Evolutionary conservation across 306 rosid species (phyloP), one percentile per base, ranked within the genome.

Genomic region (Potentilla sterilis): DNA sequence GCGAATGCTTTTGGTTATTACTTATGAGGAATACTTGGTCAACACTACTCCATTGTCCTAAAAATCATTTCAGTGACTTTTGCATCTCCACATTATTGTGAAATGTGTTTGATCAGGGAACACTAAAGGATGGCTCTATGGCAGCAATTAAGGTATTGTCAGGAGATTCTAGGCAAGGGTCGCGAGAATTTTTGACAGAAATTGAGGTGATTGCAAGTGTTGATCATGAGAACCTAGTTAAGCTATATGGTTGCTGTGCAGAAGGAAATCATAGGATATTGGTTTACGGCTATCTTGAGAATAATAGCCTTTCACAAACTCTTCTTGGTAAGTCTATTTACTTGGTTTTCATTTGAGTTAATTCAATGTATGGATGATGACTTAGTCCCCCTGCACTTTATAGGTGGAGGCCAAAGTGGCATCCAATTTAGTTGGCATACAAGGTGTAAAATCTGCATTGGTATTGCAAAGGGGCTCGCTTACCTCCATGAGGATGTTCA

Each of bases 241-340:
- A 89, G 80, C 86, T 93, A 77, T 75, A 80, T 32, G 98, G 97
- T 62, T 93, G 97, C 71, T 93, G 98, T 75, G 89, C 79, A 34
- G 96, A 93, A 82, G 83, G 67, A 65, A 66, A 77, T 57, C 89
- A 91, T 48, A 80, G 97, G 79, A 89, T 93, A 77, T 81, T 93
- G 90, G 98, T 93, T 63, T 91, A 93, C 48, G 96, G 88, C 66
- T 93, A 91, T 85, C 96, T 91, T 24, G 97, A 93, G 80, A 92
- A 92, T 46, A 90, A 87, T 74, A 92, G 96, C 82, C 89, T 92
- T 63, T 96, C 88, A 64, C 95, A 83, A 79, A 81, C 89, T 71
- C 90, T 92, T 81, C 75, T 92, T 63, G 89, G 97, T 85, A 83
- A 79, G 79, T 81, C 51, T 72, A 7, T 6, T 18, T 70, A 40